Evolutionary conservation across 345 rosid genomes (phyloP), one percentile per base, ranked within the genome.

Genomic region (Salix purpurea): DNA sequence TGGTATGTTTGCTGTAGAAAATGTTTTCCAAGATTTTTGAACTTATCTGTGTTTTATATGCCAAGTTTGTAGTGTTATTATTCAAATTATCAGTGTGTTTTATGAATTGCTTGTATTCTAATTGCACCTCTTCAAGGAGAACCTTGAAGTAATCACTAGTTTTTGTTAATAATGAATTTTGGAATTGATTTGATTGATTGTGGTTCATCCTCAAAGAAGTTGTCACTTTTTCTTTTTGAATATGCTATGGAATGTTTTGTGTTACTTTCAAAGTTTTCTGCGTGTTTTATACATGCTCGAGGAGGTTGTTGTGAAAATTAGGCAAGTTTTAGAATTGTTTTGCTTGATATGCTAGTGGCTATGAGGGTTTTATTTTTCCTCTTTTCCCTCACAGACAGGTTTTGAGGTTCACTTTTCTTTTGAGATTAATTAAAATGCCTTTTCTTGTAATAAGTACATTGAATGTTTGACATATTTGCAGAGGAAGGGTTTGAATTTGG

Each of bases 401-500:
- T 52, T 32, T 16, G 32, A 13, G 26, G 7, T 73, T 5, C 6
- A 1, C 3, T 11, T 70, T 44, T 15, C n/a, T 69, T 24, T 7
- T 14, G 44, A 58, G 48, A 81, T 36, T n/a, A 16, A 42, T 78
- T 60, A 80, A 14, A 67, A 26, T 44, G 32, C 13, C 44, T 74
- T 36, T 44, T 8, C 74, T 37, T 15, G 70, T 71, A 69, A 77
- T 6, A 36, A 16, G 68, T 68, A n/a, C n/a, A n/a, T n/a, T n/a
- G n/a, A 16, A 78, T 77, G 62, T 58, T 28, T 86, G 44, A 72
- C 65, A 77, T 56, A 68, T 69, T 77, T 86, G 81, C 88, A 90
- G 90, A 86, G 74, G 74, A 83, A 82, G 69, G 77, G 70, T 76
- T 74, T 84, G 75, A 76, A 82, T 74, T 56, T 84, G 39, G 34